Evolutionary conservation across 129 eudicot genomes (phyloP).

Genomic region (Tagetes erecta): DNA sequence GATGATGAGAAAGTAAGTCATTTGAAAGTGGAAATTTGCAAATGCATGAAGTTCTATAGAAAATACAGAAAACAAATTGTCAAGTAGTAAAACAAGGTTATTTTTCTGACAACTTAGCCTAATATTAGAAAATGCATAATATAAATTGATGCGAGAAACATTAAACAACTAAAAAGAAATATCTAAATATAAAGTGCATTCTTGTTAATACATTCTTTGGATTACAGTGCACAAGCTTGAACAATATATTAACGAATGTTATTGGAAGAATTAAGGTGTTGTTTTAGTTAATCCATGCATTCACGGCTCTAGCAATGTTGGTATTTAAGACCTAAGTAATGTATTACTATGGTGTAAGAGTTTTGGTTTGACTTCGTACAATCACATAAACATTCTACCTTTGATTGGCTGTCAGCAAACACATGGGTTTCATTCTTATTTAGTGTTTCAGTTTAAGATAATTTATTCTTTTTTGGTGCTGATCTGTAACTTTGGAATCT

Average conservation of each 20-base stretch:
- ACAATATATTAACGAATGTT: neutral
- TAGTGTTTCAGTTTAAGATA: neutral
- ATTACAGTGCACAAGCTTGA: neutral
- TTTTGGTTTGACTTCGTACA: neutral
- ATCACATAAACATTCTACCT: neutral
- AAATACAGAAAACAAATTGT: neutral
- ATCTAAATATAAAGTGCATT: conserved; percentile 11
- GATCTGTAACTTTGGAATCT: conserved; percentile 2
- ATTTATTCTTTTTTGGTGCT: neutral
- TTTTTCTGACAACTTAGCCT: neutral
- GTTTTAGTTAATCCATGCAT: neutral
- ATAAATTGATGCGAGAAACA: neutral
- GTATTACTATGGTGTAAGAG: neutral
- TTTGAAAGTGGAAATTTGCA: neutral
- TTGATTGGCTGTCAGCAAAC: neutral
- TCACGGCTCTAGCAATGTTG: neutral
- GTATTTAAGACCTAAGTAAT: neutral
- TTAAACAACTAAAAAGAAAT: neutral
- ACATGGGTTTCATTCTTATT: neutral
- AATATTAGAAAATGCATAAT: neutral
- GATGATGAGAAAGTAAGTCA: neutral
- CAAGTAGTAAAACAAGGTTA: neutral
- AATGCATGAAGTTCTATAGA: neutral
- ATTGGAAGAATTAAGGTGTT: neutral
- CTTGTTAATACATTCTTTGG: neutral